Evolutionary conservation across 176 grass and related monocot species (phyloP).

Genomic region (Neostapfia colusana): DNA sequence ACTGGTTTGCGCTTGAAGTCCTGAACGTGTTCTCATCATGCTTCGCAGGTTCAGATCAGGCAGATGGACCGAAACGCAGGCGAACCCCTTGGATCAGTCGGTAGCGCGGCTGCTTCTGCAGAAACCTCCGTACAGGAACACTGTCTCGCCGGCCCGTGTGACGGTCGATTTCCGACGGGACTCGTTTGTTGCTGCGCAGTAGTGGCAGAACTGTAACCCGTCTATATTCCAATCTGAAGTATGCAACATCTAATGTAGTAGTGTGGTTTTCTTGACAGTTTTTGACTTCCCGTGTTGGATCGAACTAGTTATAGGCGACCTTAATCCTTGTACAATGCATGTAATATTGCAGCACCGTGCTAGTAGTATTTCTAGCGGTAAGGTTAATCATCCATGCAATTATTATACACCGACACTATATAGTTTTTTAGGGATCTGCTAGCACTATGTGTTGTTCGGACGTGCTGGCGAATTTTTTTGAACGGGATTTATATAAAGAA

Average conservation of each 20-base stretch:
- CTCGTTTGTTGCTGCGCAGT: background rate
- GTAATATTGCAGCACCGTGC: background rate
- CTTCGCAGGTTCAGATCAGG: conserved; percentile 18
- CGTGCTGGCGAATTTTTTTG: background rate
- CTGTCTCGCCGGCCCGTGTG: background rate
- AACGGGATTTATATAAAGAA: too few relatives aligned
- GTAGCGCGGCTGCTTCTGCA: conserved; percentile 55
- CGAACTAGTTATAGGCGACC: background rate
- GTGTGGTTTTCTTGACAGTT: background rate
- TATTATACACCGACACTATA: background rate
- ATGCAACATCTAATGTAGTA: background rate
- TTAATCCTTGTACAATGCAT: background rate
- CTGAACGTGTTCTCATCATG: background rate
- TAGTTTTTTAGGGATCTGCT: background rate
- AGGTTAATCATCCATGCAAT: background rate
- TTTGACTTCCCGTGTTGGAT: background rate
- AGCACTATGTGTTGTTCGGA: background rate
- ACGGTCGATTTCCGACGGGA: background rate
- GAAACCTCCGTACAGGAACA: conserved; percentile 15
- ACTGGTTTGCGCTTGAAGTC: background rate
- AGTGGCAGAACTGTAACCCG: background rate
- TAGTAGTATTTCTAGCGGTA: background rate
- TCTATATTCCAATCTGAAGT: background rate
- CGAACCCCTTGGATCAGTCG: conserved; percentile 47
- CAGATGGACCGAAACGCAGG: conserved; percentile 6